Conservation (phyloP, 192 early-diverging fungal genomes). For the Umbelopsis sp. region DNA sequence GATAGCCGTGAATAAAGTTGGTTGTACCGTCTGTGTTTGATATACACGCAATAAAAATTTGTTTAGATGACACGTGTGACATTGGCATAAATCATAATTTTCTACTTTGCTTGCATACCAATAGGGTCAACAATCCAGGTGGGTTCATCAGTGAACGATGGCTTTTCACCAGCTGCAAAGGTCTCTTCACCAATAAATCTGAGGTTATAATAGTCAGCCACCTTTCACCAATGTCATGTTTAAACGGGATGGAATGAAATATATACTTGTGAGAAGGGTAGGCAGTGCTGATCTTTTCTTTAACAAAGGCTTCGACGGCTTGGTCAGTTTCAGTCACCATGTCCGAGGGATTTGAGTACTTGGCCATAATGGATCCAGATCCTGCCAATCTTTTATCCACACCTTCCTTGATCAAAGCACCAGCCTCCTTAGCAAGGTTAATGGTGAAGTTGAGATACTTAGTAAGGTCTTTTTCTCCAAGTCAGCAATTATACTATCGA, state of each 20-base stretch:
- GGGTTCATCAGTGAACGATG: conserved; percentile 64
- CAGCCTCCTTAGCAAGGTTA: conserved; percentile 56
- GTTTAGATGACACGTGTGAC: neutral
- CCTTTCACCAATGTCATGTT: neutral
- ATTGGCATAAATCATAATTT: neutral
- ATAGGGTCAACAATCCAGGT: conserved; percentile 94
- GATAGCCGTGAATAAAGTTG: conserved; percentile 81
- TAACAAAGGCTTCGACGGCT: conserved; percentile 75
- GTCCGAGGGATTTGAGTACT: conserved; percentile 69
- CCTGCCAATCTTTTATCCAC: conserved; percentile 47
- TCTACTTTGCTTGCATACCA: conserved; percentile 34
- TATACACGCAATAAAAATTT: neutral
- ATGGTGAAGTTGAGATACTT: conserved; percentile 51
- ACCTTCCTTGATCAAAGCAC: conserved; percentile 59
- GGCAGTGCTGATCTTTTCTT: conserved; percentile 51
- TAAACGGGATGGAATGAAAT: neutral
- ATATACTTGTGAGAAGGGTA: conserved; percentile 69
- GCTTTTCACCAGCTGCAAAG: conserved; percentile 56
- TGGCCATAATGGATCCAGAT: conserved; percentile 48
- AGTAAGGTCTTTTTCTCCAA: neutral
- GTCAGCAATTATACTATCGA: neutral
- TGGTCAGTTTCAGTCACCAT: conserved; percentile 88
- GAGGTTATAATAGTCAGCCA: neutral
- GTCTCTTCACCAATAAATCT: conserved; percentile 91
- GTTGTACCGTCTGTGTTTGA: conserved; percentile 64